These are phyloP conservation scores for Pseudogymnoascus sp. DNA, from an alignment of 2,329 filamentous ascomycete genomes.

Conservation along the genomic window DNA sequence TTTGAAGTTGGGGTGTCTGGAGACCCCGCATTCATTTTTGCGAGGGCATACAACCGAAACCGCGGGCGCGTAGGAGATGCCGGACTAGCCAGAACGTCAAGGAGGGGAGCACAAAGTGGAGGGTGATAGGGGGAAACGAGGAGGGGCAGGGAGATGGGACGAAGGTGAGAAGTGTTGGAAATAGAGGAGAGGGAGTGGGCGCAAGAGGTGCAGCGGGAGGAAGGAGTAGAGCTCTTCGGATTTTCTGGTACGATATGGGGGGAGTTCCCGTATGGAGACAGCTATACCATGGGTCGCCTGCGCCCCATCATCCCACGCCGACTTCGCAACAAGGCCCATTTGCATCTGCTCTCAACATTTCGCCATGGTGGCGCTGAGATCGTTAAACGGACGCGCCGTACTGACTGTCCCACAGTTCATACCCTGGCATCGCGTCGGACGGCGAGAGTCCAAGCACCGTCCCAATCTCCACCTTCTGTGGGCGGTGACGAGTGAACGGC, in stretches of 20 bases:
- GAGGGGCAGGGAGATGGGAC: background rate
- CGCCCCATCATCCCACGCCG: slow-evolving; percentile 3
- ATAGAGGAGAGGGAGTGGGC: background rate
- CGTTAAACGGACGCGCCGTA: background rate
- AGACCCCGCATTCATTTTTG: slow-evolving; percentile 1
- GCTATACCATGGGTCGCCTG: background rate
- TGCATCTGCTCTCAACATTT: background rate
- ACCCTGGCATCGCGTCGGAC: background rate
- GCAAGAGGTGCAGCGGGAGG: background rate
- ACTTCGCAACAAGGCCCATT: background rate
- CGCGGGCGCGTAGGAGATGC: background rate
- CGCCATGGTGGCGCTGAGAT: slow-evolving; percentile 2
- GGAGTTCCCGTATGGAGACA: background rate
- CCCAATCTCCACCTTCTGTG: background rate
- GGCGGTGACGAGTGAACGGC: background rate
- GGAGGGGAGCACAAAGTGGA: background rate
- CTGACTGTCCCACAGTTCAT: background rate
- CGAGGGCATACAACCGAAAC: slow-evolving; percentile 8
- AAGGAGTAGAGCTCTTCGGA: background rate
- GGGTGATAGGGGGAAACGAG: background rate
- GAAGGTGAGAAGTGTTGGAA: background rate
- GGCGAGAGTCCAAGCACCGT: slow-evolving; percentile 5
- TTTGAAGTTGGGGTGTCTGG: slow-evolving; percentile 1
- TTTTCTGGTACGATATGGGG: background rate
- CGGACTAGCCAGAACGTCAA: background rate